Conservation (phyloP, 768 basidiomycete species). For the Lentinula lateritia region DNA sequence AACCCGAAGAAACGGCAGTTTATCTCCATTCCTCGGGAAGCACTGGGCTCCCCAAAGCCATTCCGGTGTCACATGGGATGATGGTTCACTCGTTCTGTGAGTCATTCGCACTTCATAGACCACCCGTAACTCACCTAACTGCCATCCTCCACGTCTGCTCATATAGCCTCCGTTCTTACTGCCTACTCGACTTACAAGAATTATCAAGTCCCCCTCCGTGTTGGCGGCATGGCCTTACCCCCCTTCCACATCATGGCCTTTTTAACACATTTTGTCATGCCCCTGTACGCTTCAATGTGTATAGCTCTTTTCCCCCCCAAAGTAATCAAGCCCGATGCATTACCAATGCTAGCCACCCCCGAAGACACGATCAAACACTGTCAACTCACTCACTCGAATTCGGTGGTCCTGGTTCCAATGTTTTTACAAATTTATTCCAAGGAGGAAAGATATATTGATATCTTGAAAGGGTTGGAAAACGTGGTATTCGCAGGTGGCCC, state of each 20-base stretch:
- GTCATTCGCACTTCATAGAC: not conserved
- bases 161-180: not conserved
- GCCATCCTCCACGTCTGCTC: not conserved
- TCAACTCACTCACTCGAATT: slow-evolving; percentile 7
- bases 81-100: slow-evolving; percentile 11
- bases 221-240: not conserved
- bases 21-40: slow-evolving; percentile 6
- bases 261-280: not conserved
- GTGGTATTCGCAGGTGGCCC: slow-evolving; percentile 12
- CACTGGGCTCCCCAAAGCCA: slow-evolving; percentile 13
- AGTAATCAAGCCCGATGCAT: not conserved
- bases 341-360: slow-evolving; percentile 22
- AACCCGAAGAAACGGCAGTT: slow-evolving; percentile 6
- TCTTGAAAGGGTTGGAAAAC: slow-evolving; percentile 10
- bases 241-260: not conserved
- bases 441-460: slow-evolving; percentile 10
- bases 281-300: not conserved
- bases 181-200: not conserved
- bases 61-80: slow-evolving; percentile 13
- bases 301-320: not conserved
- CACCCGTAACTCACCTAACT: not conserved
- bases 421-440: slow-evolving; percentile 19
- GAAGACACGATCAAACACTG: slow-evolving; percentile 4
- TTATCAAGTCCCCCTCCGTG: not conserved
- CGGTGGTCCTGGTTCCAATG: slow-evolving; percentile 18